A percentile compares a stretch with the other conserved stretches of the same genome.
phyloP scores from a whole-genome alignment of 1,284 basidiomycete species.

The Serendipita sp. region DNA sequence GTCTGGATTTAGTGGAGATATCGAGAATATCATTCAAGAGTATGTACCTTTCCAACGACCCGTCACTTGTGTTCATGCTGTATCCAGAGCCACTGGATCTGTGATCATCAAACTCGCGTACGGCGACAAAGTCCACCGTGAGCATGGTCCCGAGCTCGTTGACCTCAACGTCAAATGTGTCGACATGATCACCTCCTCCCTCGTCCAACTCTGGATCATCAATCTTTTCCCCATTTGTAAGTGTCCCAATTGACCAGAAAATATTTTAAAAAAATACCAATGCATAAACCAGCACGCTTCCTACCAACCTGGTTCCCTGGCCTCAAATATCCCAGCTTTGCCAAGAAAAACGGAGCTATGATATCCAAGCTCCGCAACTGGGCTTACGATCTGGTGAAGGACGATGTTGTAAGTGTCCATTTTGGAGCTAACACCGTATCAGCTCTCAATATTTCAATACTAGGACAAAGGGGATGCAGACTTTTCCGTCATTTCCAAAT shows the following conservation, averaged over 20 bases:
- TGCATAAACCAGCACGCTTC: background rate
- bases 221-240: background rate
- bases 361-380: background rate
- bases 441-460: background rate
- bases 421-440: background rate
- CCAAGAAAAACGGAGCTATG: background rate
- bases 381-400: background rate
- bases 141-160: background rate
- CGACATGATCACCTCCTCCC: background rate
- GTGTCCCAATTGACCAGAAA: background rate
- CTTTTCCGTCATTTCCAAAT: slow-evolving; percentile 2
- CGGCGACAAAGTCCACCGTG: background rate
- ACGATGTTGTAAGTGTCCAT: background rate
- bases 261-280: background rate
- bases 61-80: background rate
- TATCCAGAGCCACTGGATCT: background rate
- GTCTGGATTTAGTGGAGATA: background rate
- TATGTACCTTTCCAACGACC: background rate
- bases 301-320: slow-evolving; percentile 1
- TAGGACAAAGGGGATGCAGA: background rate
- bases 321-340: background rate
- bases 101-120: background rate
- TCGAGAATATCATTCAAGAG: background rate
- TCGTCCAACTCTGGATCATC: background rate
- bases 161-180: background rate